Conservation (phyloP, 306 rosid genomes). For the Psophocarpus tetragonolobus region DNA sequence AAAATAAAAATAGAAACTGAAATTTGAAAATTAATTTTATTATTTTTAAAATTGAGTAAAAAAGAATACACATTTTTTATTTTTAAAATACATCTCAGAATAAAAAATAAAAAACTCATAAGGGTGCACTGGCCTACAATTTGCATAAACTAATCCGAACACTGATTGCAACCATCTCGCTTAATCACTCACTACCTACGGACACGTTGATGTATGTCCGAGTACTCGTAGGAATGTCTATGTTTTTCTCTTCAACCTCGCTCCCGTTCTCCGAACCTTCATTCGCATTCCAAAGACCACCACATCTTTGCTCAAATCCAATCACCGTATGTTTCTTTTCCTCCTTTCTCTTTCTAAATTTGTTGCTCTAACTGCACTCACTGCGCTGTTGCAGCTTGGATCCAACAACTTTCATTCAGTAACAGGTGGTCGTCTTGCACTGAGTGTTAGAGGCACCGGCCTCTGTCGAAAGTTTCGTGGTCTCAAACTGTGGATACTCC, state of each 20-base stretch:
- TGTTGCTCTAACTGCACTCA: background rate
- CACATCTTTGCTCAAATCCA: constrained; percentile 35
- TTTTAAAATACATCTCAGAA: too few species aligned
- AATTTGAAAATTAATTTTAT: too few species aligned
- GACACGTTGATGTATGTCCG: constrained; percentile 3
- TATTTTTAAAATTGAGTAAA: too few species aligned
- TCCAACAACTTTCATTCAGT: constrained; percentile 31
- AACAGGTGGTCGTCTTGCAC: constrained; percentile 16
- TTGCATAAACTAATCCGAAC: constrained; percentile 12
- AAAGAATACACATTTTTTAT: too few species aligned
- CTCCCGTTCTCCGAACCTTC: constrained; percentile 38
- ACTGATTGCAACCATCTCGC: constrained; percentile 18
- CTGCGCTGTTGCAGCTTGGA: constrained; percentile 42
- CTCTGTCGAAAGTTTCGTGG: constrained; percentile 62
- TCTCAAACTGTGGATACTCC: constrained; percentile 60
- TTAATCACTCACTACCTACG: background rate
- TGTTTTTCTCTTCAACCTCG: constrained; percentile 43
- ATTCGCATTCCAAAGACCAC: constrained; percentile 30
- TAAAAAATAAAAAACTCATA: too few species aligned
- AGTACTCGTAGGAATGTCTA: constrained; percentile 36
- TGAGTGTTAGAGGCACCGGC: constrained; percentile 46
- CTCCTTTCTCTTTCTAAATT: background rate
- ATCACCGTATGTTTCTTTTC: constrained; percentile 32
- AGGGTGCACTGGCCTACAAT: too few species aligned
- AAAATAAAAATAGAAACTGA: too few species aligned